These are phyloP conservation scores for Tolypocladium sp. DNA, from an alignment of 2,329 filamentous ascomycete species.

Conservation along the genomic window DNA sequence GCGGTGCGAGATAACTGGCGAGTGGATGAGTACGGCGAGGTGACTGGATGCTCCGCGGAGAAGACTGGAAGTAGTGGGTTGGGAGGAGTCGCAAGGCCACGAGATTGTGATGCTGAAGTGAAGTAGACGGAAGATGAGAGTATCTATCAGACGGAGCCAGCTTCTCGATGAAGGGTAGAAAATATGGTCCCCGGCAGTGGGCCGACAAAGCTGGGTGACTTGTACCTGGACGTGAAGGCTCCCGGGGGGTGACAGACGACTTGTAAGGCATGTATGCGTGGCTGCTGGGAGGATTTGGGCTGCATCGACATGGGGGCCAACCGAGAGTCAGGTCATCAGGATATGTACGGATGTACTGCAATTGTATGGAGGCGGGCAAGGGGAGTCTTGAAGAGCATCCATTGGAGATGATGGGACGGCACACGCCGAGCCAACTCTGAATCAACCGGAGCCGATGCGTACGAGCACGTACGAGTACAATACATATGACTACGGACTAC, in stretches of 20 bases:
- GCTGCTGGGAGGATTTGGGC: neutral
- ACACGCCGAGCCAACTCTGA: neutral
- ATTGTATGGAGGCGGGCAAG: neutral
- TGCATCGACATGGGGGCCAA: constrained; percentile 1
- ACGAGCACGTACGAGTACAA: neutral
- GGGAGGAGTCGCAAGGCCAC: neutral
- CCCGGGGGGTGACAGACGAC: neutral
- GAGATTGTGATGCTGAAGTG: neutral
- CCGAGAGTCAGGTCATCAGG: neutral
- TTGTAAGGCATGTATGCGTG: neutral
- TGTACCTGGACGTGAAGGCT: neutral
- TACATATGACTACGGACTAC: neutral
- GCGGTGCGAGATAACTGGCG: neutral
- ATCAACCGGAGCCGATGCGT: neutral
- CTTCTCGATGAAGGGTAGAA: neutral
- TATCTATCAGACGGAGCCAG: neutral
- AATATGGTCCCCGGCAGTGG: neutral
- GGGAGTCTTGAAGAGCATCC: neutral
- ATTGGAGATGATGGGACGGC: neutral
- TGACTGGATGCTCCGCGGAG: neutral
- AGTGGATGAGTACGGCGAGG: neutral
- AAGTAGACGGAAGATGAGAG: neutral
- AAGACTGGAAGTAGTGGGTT: neutral
- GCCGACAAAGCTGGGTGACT: neutral
- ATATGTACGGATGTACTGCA: neutral